These are phyloP conservation scores for Mollisia scopiformis DNA, from an alignment of 2,329 filamentous ascomycete genomes.

Conservation along the genomic window DNA sequence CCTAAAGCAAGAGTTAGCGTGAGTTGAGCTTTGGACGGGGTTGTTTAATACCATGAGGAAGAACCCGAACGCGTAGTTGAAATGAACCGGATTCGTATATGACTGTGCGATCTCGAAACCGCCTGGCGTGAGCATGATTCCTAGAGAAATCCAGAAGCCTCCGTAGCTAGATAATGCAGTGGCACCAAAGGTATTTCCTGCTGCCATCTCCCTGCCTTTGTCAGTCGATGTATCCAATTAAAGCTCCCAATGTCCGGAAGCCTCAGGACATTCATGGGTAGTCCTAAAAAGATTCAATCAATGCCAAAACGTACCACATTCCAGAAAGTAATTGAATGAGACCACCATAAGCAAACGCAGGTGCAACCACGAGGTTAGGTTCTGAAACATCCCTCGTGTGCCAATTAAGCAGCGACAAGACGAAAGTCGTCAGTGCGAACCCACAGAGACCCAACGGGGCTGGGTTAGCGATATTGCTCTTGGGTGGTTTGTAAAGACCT, in stretches of 20 bases:
- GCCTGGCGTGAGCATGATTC: slow-evolving; percentile 69
- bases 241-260: no score
- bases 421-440: slow-evolving; percentile 41
- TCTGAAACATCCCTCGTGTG: slow-evolving; percentile 58
- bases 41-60: slow-evolving; percentile 55
- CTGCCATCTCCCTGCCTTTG: slow-evolving; percentile 74
- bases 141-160: slow-evolving; percentile 82
- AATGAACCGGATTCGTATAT: slow-evolving; percentile 48
- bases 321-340: slow-evolving; percentile 78
- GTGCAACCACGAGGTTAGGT: slow-evolving; percentile 69
- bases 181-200: slow-evolving; percentile 84
- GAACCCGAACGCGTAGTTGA: slow-evolving; percentile 68
- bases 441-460: slow-evolving; percentile 14
- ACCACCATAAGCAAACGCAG: slow-evolving; percentile 79
- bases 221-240: no score
- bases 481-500: slow-evolving; percentile 63
- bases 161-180: slow-evolving; percentile 82
- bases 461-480: slow-evolving; percentile 66
- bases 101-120: slow-evolving; percentile 62
- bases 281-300: no score
- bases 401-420: slow-evolving; percentile 76
- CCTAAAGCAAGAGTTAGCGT: not conserved
- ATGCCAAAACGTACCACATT: slow-evolving; percentile 68
- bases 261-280: not conserved
- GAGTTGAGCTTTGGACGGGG: not conserved